Evolutionary conservation across 176 grass and related monocot genomes (phyloP).

Genomic region (Ananas comosus): DNA sequence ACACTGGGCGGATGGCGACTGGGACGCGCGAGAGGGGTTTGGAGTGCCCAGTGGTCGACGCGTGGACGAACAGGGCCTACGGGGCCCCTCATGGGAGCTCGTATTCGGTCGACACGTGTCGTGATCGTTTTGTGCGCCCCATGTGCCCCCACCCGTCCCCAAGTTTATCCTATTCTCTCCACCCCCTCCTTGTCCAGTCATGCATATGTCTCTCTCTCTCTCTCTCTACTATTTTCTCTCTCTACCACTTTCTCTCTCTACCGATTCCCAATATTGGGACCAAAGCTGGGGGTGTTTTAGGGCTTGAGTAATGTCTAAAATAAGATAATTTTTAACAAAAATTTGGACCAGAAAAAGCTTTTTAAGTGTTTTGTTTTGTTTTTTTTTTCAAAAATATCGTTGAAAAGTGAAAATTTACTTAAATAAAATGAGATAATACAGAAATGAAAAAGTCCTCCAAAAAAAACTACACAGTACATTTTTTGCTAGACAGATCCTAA

Average conservation of each 20-base stretch:
- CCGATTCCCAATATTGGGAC: background rate
- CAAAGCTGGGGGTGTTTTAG: background rate
- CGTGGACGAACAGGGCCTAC: constrained; percentile 17
- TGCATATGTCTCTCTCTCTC: background rate
- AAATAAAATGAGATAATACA: too few relatives aligned
- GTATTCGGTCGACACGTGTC: constrained; percentile 11
- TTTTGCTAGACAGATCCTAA: too few relatives aligned
- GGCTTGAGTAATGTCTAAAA: background rate
- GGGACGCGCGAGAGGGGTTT: too few relatives aligned
- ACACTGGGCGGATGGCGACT: too few relatives aligned
- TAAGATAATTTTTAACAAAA: too few relatives aligned
- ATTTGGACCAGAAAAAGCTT: too few relatives aligned
- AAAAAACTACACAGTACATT: too few relatives aligned
- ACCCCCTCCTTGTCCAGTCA: background rate
- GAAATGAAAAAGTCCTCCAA: too few relatives aligned
- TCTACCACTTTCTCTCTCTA: background rate
- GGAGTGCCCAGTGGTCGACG: background rate
- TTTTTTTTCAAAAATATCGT: too few relatives aligned
- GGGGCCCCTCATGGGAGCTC: constrained; percentile 21
- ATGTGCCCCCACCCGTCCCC: constrained; percentile 23
- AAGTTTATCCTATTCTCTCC: background rate
- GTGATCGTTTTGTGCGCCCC: constrained; percentile 7
- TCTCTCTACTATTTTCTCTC: too few relatives aligned
- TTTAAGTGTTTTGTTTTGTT: too few relatives aligned
- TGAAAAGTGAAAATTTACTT: too few relatives aligned